phyloP scores from a whole-genome alignment of 495 filamentous ascomycete genomes.

The Penicillium silybi region DNA sequence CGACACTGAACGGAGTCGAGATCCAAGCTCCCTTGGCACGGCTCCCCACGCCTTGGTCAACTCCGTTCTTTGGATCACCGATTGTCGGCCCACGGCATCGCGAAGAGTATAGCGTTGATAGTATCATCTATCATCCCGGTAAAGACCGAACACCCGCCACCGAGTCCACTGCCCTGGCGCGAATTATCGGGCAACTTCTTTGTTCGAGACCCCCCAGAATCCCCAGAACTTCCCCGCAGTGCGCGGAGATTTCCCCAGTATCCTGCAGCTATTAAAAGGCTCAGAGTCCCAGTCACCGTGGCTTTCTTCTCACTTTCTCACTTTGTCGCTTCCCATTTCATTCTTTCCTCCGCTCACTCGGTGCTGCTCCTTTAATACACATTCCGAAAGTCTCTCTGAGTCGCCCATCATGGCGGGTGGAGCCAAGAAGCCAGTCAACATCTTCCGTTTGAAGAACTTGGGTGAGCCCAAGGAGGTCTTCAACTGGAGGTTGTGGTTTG shows the following conservation, averaged over 20 bases:
- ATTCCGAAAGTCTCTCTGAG: neutral
- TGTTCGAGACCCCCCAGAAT: constrained; percentile 2
- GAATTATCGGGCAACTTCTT: neutral
- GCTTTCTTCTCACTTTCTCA: neutral
- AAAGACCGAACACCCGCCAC: neutral
- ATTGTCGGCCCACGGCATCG: constrained; percentile 5
- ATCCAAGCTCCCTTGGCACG: constrained; percentile 27
- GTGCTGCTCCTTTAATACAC: neutral
- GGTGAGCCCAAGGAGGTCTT: constrained; percentile 55
- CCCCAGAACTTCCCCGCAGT: constrained; percentile 19
- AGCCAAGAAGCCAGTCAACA: constrained; percentile 62
- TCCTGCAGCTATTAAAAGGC: constrained; percentile 11
- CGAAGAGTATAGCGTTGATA: too few relatives aligned
- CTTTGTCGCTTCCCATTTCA: neutral
- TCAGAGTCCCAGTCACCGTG: neutral
- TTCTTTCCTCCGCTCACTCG: neutral
- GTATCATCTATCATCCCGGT: too few relatives aligned
- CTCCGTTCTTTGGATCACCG: constrained; percentile 7
- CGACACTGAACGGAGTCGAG: constrained; percentile 1
- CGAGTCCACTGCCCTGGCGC: neutral
- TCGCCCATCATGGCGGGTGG: constrained; percentile 54
- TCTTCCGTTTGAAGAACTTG: constrained; percentile 55
- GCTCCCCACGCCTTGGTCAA: constrained; percentile 14
- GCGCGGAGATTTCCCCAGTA: neutral
- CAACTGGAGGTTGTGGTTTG: constrained; percentile 64